Base-by-base conservation (phyloP, 2,329 filamentous ascomycete species). In the Alternaria atra region DNA sequence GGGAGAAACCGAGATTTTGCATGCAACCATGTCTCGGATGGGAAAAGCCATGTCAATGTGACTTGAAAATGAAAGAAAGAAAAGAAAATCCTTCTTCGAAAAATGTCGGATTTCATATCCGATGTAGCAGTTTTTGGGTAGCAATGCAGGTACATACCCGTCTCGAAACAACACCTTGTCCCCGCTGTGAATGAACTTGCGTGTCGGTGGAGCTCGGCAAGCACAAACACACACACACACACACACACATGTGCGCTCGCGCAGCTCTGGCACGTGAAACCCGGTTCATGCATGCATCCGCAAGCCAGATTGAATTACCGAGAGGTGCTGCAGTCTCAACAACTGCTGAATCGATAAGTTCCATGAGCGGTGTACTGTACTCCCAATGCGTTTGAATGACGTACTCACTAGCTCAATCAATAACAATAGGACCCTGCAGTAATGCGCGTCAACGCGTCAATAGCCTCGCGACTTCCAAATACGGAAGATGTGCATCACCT, bases 141-240 rank as follows among this genome's bases (percentile, higher is more conserved):
- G 57, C 57, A 59, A 32, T 51, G 57, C 57, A 59, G 57, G 44
- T 59, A 59, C 57, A 37, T 51, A 59, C 37, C 52, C 55, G 13
- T 35, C 34, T 47, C 34, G 47, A 48, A 50, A 56, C 35, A 56
- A 30, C 51, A 32, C 47, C 27, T 52, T 32, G 37, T 32, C 46
- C 47, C 35, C n/a, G 39, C 39, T 52, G 47, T 23, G 39, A 42
- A 52, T n/a, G 30, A 55, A 47, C 25, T 55, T 48, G 30, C 55
- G 48, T 51, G 42, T 48, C 57, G 57, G 57, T 42, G 46, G 52
- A 59, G 57, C 52, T 59, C 57, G 57, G 57, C 57, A 43, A 55
- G 44, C 30, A 27, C 40, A 20, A 13, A n/a, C n/a, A n/a, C n/a
- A n/a, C 20, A 20, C 20, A 29, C 40, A 17, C 32, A 13, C 32